Conservation (phyloP, 2,329 filamentous ascomycete genomes). For the Aspergillus pseudoterreus region DNA sequence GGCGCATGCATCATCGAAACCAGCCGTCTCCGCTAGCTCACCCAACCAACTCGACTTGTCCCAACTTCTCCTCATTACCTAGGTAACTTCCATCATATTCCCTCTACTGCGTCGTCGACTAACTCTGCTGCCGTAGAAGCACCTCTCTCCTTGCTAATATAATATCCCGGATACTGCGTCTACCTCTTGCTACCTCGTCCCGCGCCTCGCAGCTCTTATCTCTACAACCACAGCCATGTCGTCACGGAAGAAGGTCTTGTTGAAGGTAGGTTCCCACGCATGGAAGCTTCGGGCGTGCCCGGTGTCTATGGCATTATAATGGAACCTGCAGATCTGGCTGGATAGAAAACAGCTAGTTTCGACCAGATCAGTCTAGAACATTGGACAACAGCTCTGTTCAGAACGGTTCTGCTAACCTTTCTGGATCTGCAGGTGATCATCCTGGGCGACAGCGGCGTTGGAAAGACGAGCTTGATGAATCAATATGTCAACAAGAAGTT, state of each 20-base stretch:
- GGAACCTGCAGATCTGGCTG: too few species aligned
- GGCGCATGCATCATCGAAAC: conserved; percentile 31
- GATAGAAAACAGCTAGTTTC: too few species aligned
- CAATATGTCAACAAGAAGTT: conserved; percentile 99
- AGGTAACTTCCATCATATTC: neutral
- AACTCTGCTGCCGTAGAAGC: neutral
- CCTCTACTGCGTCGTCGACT: neutral
- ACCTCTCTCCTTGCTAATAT: neutral
- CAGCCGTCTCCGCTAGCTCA: conserved; percentile 14
- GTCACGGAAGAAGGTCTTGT: conserved; percentile 82
- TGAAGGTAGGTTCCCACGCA: conserved; percentile 62
- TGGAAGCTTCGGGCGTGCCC: neutral
- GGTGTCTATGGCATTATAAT: too few species aligned
- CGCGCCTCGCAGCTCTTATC: neutral
- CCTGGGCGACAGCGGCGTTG: conserved; percentile 96
- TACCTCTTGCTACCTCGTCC: neutral
- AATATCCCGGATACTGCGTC: neutral
- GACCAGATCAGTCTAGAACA: neutral
- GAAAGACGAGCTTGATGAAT: conserved; percentile 99
- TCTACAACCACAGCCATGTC: conserved; percentile 52
- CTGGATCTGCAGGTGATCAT: conserved; percentile 76
- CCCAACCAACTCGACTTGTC: neutral
- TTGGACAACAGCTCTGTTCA: neutral
- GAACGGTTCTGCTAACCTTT: neutral
- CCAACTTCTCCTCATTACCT: neutral